Evolutionary conservation across 441 rosid species (phyloP), one percentile per base, ranked within the genome.

Genomic region (Populus hybrid): DNA sequence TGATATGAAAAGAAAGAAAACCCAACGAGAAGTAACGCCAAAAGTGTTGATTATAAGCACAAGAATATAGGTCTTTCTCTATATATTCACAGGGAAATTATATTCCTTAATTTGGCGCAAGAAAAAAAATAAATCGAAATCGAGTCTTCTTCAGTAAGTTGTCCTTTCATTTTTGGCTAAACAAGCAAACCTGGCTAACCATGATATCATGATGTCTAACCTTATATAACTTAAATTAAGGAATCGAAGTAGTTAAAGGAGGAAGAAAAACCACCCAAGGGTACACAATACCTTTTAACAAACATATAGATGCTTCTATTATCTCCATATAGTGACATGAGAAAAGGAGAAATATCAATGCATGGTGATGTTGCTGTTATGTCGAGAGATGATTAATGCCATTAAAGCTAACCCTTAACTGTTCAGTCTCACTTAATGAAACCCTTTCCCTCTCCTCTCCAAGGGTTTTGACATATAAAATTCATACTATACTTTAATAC

Each of bases 391-490:
- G 75, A 72, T 75, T 63, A 50, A 35, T 72, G 46, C 59, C 34
- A 38, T 18, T 66, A 28, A 42, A 75, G 69, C 50, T 53, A 53
- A 18, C 61, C n/a, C 10, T 36, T 59, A 18, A 42, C 23, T 23
- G 8, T 12, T 64, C 32, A 67, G 11, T 20, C 74, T 20, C 70
- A 18, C 69, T 20, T 18, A 4, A 40, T 23, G 74, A 57, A 75
- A 73, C 30, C 40, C 42, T 3, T 36, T 1, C 10, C 26, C 18
- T 12, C 28, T 46, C 34, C 72, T 34, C 8, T 24, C 8, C 61
- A 18, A 67, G 26, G 80, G 81, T 71, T 28, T 70, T 70, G 84
- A 78, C 84, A 78, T 74, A 86, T 80, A 50, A 79, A 80, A 84
- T 66, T 71, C 77, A 78, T 26, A 85, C 32, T 30, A 30, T 40